Base-by-base conservation (phyloP, 805 yeast genomes). In the Candida chauliodis region DNA sequence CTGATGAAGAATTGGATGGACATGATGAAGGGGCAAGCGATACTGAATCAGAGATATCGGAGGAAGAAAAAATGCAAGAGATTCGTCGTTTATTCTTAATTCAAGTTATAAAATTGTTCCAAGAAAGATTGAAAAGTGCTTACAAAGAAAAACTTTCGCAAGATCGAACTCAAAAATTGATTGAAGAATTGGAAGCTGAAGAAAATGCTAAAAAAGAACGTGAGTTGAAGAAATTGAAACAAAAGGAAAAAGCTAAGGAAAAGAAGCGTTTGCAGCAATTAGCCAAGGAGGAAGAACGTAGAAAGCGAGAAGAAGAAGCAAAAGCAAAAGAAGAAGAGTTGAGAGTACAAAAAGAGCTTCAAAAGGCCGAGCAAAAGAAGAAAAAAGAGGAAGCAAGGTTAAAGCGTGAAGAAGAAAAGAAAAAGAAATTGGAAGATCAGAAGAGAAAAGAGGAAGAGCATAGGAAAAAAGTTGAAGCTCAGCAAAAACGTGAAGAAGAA, bases 111-210 rank as follows among this genome's bases (percentile, higher is more conserved):
- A 78, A 86, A 37, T 69, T 87, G 54, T 73, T 90, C 49, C 86
- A 84, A 51, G 80, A 78, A 47, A 74, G 88, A 31, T 75, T 90
- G 22, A 69, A 84, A 51, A 77, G 74, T 21, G 86, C 95, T 0
- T 89, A 81, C 53, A 84, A 84, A 44, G 90, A 83, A 50, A 83
- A 79, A 46, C 76, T 84, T 34, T 90, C 95, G 9, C 87, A 83
- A 43, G 93, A 84, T 49, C 71, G 81, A 41, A 73, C 83, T 8
- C 64, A 71, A 41, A 75, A 73, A 42, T 67, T 84, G 45, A 68
- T 84, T 42, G 78, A 73, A 52, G 91, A 84, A 51, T 63, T 83
- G 31, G 89, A 83, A 47, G 81, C 78, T 6, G 91, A 82, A 58
- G 82, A 80, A 45, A 64, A 63, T 34, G 77, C 79, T 32, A 75